Percentiles rank a stretch among this genome's conserved stretches.
Conservation (phyloP, 225 moss, liverwort and hornwort species). For the Marchantia polymorpha region DNA sequence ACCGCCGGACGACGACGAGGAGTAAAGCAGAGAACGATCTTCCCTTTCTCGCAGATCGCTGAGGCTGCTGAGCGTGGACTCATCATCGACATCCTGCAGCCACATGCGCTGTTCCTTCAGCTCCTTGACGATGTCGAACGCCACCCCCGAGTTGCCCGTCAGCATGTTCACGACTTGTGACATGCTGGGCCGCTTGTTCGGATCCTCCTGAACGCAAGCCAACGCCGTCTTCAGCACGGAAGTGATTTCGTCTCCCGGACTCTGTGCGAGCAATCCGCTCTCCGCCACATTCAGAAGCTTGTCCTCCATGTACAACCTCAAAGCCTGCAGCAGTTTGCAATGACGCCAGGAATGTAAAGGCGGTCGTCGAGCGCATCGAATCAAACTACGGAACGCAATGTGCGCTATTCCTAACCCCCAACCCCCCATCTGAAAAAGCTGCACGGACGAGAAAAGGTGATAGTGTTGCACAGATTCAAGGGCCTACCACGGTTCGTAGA, state of each 20-base stretch:
- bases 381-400: no score
- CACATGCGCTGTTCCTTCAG: neutral
- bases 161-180: conserved; percentile 33
- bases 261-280: neutral
- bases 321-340: conserved; percentile 22
- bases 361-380: no score
- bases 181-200: conserved; percentile 29
- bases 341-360: no score
- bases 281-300: conserved; percentile 20
- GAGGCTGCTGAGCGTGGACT: neutral
- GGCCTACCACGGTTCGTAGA: conserved; percentile 2
- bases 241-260: conserved; percentile 1
- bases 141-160: conserved; percentile 11
- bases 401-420: no score
- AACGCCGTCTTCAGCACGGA: conserved; percentile 24
- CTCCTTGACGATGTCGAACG: conserved; percentile 14
- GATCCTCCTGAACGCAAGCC: conserved; percentile 21
- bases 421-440: no score
- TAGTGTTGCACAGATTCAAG: no score
- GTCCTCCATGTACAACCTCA: neutral
- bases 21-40: neutral
- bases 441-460: neutral
- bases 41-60: neutral
- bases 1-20: neutral
- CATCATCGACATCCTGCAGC: neutral